Conservation (phyloP, 352 stramenopile species). For the Phytophthora hibernalis region DNA sequence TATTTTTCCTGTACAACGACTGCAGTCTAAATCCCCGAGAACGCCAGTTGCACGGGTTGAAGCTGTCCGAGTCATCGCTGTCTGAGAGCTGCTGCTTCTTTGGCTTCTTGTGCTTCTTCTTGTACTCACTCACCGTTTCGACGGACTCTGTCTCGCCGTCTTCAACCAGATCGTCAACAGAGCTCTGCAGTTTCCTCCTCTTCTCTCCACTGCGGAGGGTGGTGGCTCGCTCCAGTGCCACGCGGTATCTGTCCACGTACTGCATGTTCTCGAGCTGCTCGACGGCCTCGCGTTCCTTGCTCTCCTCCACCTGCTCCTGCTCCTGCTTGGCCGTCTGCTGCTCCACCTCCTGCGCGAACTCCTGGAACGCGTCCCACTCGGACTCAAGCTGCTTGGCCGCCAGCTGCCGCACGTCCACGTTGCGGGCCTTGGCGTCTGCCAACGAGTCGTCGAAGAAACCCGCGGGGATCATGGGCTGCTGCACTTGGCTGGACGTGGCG, state of each 20-base stretch:
- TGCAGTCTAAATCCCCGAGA: slow-evolving; percentile 44
- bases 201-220: slow-evolving; percentile 25
- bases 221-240: slow-evolving; percentile 50
- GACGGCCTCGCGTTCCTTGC: slow-evolving; percentile 51
- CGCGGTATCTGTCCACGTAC: slow-evolving; percentile 69
- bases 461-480: slow-evolving; percentile 33
- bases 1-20: not conserved
- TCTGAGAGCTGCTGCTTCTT: slow-evolving; percentile 23
- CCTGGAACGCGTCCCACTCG: slow-evolving; percentile 71
- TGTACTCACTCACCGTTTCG: slow-evolving; percentile 33
- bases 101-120: slow-evolving; percentile 36
- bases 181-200: slow-evolving; percentile 25
- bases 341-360: slow-evolving; percentile 68
- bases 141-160: slow-evolving; percentile 17
- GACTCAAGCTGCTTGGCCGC: slow-evolving; percentile 47
- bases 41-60: slow-evolving; percentile 59
- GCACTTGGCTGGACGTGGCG: not conserved
- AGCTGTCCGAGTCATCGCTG: slow-evolving; percentile 28
- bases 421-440: slow-evolving; percentile 56
- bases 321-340: slow-evolving; percentile 45
- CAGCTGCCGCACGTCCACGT: slow-evolving; percentile 56
- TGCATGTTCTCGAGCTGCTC: slow-evolving; percentile 74
- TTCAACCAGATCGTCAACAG: slow-evolving; percentile 10
- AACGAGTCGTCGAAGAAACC: slow-evolving; percentile 65
- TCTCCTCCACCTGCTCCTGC: slow-evolving; percentile 44